Conservation (phyloP, 345 rosid species). For the Eutrema yunnanense region DNA sequence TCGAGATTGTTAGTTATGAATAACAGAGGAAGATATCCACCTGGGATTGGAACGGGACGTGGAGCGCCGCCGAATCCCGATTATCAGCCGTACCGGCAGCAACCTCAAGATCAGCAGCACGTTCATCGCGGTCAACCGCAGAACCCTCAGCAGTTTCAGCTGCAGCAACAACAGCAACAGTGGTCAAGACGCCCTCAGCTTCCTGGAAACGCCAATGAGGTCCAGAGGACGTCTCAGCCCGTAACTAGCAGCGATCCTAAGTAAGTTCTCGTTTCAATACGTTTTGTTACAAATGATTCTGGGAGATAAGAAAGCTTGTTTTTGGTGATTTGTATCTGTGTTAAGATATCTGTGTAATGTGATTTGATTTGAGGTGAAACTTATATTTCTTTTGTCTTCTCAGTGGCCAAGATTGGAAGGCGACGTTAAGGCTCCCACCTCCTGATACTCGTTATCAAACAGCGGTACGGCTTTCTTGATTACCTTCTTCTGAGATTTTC, state of each 20-base stretch:
- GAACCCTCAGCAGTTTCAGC: conserved; percentile 37
- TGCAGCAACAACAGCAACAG: conserved; percentile 41
- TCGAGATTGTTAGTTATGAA: conserved; percentile 55
- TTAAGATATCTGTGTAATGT: background rate
- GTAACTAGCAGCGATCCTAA: conserved; percentile 80
- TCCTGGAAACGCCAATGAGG: conserved; percentile 50
- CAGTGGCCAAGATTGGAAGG: conserved; percentile 97
- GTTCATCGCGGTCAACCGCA: conserved; percentile 48
- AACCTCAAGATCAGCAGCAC: conserved; percentile 49
- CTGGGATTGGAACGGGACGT: conserved; percentile 60
- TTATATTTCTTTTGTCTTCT: background rate
- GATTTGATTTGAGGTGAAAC: conserved; percentile 5
- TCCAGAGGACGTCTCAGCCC: conserved; percentile 74
- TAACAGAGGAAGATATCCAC: conserved; percentile 75
- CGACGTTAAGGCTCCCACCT: conserved; percentile 68
- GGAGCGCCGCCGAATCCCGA: conserved; percentile 54
- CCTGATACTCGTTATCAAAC: conserved; percentile 86
- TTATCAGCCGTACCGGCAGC: conserved; percentile 38
- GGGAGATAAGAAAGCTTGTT: background rate
- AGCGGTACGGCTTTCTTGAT: conserved; percentile 47
- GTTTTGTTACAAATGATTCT: background rate
- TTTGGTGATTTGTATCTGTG: conserved; percentile 1
- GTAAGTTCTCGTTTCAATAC: conserved; percentile 26
- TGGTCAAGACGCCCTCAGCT: conserved; percentile 64
- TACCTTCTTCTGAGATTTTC: background rate